Evolutionary conservation across 176 grass and related monocot species (phyloP), one percentile per base, ranked within the genome.

Genomic region (Carex kokanica): DNA sequence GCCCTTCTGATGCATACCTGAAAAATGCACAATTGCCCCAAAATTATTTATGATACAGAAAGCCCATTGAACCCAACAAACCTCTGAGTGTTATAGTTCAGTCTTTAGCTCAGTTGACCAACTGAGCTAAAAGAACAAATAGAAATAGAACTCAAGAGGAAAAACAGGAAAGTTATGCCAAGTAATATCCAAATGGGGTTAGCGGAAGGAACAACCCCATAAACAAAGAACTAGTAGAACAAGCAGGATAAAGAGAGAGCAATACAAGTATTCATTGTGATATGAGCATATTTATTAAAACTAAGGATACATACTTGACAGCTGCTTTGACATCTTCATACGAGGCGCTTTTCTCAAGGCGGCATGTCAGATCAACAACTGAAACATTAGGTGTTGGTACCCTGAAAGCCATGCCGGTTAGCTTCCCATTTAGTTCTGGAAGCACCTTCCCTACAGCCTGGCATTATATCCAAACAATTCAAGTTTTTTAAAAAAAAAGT

Each of bases 311-410:
- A 73, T 95, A 99, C 96, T 92, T 99, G 79, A 95, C 93, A 55
- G 96, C 93, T 69, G 91, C 93, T 88, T 99, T 99, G 82, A 95
- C 96, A 90, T 95, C 96, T 65, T 95, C 93, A 90, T 99, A 99
- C 8, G 91, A 95, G 17, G 96, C 96, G 8, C 34, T 92, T 88
- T 93, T 99, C 85, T 95, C 91, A 36, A 99, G 88, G 23, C 93
- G 96, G 85, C 96, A 99, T 75, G 96, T 99, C 88, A 99, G 88
- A 61, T 99, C 96, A 12, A 99, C 96, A 82, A 99, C 96, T 79
- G 96, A 99, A 43, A 99, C 93, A 85, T 99, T 99, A 56, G 96
- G 86, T 57, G 96, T 99, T 71, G 96, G 96, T 87, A 99, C 96
- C 61, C 96, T 88, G 83, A 99, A 99, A 27, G 96, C 96, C 93